Evolutionary conservation across 257 asterid species (phyloP).

Genomic region (Haberlea rhodopensis): DNA sequence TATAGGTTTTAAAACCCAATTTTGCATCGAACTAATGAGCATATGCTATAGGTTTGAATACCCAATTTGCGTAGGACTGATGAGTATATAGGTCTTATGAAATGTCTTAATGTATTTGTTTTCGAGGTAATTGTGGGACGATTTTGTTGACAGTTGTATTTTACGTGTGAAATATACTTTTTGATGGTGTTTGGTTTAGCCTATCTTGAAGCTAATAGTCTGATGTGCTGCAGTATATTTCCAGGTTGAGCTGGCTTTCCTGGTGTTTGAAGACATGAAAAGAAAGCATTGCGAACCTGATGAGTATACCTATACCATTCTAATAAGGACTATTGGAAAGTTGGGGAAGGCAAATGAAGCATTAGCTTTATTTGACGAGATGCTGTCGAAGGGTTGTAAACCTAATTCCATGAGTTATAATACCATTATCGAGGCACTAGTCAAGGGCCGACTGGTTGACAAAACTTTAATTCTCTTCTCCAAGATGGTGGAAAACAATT

Average conservation of each 20-base stretch:
- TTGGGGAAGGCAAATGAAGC: constrained; percentile 66
- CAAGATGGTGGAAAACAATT: constrained; percentile 76
- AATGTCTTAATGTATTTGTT: constrained; percentile 1
- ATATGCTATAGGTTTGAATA: constrained; percentile 3
- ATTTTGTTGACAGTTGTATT: not conserved
- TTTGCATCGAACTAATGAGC: not conserved
- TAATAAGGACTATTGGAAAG: constrained; percentile 76
- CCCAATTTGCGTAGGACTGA: not conserved
- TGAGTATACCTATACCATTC: constrained; percentile 79
- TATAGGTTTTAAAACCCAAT: constrained; percentile 3
- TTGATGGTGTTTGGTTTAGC: constrained; percentile 10
- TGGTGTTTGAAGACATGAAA: constrained; percentile 79
- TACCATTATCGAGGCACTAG: constrained; percentile 80
- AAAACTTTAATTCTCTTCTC: constrained; percentile 62
- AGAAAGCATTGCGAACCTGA: constrained; percentile 72
- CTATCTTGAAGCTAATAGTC: constrained; percentile 41
- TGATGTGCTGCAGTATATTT: constrained; percentile 66
- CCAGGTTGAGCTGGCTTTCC: constrained; percentile 75
- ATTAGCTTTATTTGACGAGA: constrained; percentile 64
- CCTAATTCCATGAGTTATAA: constrained; percentile 81
- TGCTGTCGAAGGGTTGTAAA: constrained; percentile 67
- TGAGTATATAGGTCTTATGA: not conserved
- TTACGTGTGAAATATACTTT: constrained; percentile 10
- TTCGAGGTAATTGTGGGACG: not conserved
- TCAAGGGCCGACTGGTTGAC: constrained; percentile 59